Conservation (phyloP, 495 filamentous ascomycete genomes). For the Neurospora sp. region DNA sequence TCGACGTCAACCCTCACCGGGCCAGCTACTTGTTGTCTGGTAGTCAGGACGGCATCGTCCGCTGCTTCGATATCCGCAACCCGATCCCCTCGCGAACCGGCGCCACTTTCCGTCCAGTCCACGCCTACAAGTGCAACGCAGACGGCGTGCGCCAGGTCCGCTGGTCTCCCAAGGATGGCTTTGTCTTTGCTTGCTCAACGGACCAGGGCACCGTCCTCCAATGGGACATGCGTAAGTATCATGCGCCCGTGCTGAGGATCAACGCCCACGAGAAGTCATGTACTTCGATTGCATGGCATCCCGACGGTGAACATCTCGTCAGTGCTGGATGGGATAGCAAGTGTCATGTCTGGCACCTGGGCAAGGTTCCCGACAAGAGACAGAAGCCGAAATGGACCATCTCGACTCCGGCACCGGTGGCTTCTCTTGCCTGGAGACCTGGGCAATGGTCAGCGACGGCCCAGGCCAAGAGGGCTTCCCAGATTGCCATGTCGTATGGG, state of each 20-base stretch:
- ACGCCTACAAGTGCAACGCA: conserved; percentile 42
- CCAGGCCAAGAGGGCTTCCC: conserved; percentile 49
- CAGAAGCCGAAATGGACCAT: conserved; percentile 65
- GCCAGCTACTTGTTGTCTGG: conserved; percentile 73
- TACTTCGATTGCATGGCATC: conserved; percentile 87
- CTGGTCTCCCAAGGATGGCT: conserved; percentile 78
- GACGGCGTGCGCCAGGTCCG: conserved; percentile 79
- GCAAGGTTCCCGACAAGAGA: conserved; percentile 60
- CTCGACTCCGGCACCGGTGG: conserved; percentile 51
- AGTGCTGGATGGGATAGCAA: conserved; percentile 76
- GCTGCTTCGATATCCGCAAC: conserved; percentile 43
- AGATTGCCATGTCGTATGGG: conserved; percentile 43
- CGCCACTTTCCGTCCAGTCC: conserved; percentile 30
- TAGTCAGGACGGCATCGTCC: conserved; percentile 84
- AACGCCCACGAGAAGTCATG: conserved; percentile 73
- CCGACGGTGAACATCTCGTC: conserved; percentile 80
- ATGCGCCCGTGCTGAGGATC: conserved; percentile 51
- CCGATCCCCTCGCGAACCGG: conserved; percentile 29
- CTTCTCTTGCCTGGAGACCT: conserved; percentile 78
- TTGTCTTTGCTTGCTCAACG: conserved; percentile 81
- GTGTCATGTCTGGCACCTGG: conserved; percentile 89
- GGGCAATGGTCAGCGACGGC: conserved; percentile 60
- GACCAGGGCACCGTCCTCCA: conserved; percentile 66
- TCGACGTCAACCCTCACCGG: conserved; percentile 80
- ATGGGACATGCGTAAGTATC: conserved; percentile 42